Conservation (phyloP, 2,329 filamentous ascomycete species). For the Seiridium unicorne region DNA sequence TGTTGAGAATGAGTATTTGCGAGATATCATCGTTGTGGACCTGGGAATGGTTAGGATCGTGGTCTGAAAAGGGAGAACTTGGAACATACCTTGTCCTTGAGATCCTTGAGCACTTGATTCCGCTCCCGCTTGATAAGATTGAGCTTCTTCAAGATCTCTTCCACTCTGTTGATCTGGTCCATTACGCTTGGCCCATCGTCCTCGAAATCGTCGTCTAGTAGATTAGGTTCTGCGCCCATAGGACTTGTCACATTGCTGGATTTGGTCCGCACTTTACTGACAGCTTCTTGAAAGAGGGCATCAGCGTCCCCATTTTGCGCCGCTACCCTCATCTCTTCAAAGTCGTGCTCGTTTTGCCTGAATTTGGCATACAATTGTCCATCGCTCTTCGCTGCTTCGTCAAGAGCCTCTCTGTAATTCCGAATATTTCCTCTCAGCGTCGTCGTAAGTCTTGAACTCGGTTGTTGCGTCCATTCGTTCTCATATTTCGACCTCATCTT, state of each 20-base stretch:
- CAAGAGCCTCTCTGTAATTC: slow-evolving; percentile 83
- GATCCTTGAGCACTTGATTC: slow-evolving; percentile 87
- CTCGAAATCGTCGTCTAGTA: slow-evolving; percentile 89
- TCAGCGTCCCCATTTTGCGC: slow-evolving; percentile 85
- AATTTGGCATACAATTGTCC: slow-evolving; percentile 79
- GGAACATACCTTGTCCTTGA: slow-evolving; percentile 85
- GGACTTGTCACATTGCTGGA: slow-evolving; percentile 61
- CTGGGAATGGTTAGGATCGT: slow-evolving; percentile 44
- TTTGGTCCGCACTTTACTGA: slow-evolving; percentile 73
- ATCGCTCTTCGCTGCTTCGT: slow-evolving; percentile 86
- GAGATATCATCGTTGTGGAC: slow-evolving; percentile 96
- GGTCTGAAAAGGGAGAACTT: neutral
- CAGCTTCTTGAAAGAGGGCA: slow-evolving; percentile 81
- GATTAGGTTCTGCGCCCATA: slow-evolving; percentile 64
- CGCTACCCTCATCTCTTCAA: slow-evolving; percentile 92
- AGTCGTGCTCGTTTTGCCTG: slow-evolving; percentile 81
- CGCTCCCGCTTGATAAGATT: slow-evolving; percentile 91
- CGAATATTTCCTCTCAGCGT: slow-evolving; percentile 84
- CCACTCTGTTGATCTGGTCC: slow-evolving; percentile 85
- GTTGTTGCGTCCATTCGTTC: slow-evolving; percentile 94
- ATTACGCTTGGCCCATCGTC: slow-evolving; percentile 77
- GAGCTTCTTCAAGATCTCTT: slow-evolving; percentile 86
- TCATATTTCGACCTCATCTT: slow-evolving; percentile 99
- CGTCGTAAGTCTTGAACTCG: slow-evolving; percentile 83
- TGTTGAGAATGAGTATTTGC: slow-evolving; percentile 95